phyloP scores from a whole-genome alignment of 2,329 filamentous ascomycete genomes.

The Intubia oerlemansii region DNA sequence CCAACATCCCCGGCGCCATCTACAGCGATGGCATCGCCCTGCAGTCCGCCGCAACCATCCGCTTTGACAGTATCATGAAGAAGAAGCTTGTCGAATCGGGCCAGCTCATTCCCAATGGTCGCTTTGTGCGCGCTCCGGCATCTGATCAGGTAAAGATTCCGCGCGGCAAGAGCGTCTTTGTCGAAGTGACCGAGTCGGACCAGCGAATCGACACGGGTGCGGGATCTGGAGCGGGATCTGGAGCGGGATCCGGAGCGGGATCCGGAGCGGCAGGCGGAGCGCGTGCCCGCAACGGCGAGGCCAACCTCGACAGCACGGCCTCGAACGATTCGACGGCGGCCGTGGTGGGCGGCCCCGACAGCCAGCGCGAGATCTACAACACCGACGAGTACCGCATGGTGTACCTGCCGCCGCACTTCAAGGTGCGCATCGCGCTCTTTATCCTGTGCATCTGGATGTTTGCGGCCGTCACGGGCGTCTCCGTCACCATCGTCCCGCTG shows the following conservation, averaged over 20 bases:
- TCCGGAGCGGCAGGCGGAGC: too few relatives aligned
- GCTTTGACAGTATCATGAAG: too few relatives aligned
- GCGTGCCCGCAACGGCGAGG: background rate
- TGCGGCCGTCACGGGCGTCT: constrained; percentile 68
- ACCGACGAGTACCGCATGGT: constrained; percentile 46
- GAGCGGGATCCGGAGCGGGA: too few relatives aligned
- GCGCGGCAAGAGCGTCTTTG: constrained; percentile 62
- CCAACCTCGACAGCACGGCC: background rate
- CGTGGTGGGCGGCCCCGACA: too few relatives aligned
- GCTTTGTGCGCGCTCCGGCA: constrained; percentile 77
- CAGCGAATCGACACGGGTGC: too few relatives aligned
- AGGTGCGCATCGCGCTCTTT: constrained; percentile 59
- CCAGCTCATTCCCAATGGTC: constrained; percentile 47
- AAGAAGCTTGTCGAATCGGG: constrained; percentile 21
- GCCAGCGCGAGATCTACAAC: constrained; percentile 24
- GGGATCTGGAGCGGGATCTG: too few relatives aligned
- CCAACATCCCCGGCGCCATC: too few relatives aligned
- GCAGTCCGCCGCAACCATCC: constrained; percentile 17
- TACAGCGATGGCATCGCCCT: too few relatives aligned
- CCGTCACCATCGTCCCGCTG: constrained; percentile 68
- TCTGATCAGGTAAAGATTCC: constrained; percentile 90
- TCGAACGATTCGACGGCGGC: too few relatives aligned
- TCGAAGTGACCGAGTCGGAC: constrained; percentile 42
- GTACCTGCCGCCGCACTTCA: constrained; percentile 73
- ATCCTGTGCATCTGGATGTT: constrained; percentile 86